Base-by-base conservation (phyloP, 306 rosid genomes). In the Lathyrus oleraceus region DNA sequence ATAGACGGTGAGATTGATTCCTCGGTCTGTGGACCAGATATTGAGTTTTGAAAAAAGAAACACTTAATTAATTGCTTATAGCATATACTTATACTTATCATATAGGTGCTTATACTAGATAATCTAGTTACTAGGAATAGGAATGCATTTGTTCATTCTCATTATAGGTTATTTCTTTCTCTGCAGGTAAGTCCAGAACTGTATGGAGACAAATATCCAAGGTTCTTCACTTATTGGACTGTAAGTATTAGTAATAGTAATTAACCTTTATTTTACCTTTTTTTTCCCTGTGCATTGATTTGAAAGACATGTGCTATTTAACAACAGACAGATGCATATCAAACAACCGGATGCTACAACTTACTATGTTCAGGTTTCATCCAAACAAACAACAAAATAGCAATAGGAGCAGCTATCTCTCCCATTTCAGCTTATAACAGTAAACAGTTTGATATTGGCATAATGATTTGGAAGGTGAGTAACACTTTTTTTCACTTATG, bases 161-260 rank as follows among this genome's bases (percentile, higher is more conserved):
- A 38, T 12, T 14, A 28, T 14, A 54, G 2, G 61, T 28, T 38
- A 38, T 38, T 11, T 38, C 16, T 63, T 39, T 63, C 20, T 71
- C 17, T 5, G 6, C 95, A 95, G 99, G 96, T 95, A 40, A 95
- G 99, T 47, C 99, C 99, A 23, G 96, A 91, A 85, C 74, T 91
- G 42, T 95, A 95, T 80, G 99, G 99, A 32, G 99, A 95, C 82
- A 95, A 83, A 48, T 83, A 86, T 72, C 99, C 99, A 7, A 81
- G 99, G 70, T 91, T 95, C 87, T 95, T 95, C 82, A 91, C 97
- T 71, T 95, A 95, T 67, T 95, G 99, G 99, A 95, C 99, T 6
- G 99, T 95, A 71, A 86, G 99, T 88, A 59, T 43, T 28, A 52
- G 6, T 8, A 21, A 5, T 10, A 21, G 17, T 56, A 27, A 3